Conservation (phyloP, 228 moss, liverwort and hornwort genomes). For the Sphagnum magellanicum region DNA sequence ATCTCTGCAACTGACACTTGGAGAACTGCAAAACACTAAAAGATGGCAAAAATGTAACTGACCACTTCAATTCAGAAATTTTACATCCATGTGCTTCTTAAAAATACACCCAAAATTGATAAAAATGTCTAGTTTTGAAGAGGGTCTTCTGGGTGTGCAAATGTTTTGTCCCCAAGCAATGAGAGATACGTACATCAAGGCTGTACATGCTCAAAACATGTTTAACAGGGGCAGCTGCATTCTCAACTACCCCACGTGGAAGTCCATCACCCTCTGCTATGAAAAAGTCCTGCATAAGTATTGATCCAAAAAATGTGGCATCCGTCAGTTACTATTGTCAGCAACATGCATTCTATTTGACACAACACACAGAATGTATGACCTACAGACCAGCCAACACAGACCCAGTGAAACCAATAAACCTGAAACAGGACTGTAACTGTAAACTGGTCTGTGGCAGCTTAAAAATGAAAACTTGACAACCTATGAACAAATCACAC, state of each 20-base stretch:
- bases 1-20: no score
- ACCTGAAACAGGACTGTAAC: not conserved
- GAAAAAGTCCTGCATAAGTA: slow-evolving; percentile 70
- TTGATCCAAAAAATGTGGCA: not conserved
- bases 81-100: no score
- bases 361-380: no score
- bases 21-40: no score
- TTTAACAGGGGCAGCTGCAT: slow-evolving; percentile 66
- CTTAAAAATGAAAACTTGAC: not conserved
- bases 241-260: slow-evolving; percentile 82
- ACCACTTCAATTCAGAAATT: no score
- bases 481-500: no score
- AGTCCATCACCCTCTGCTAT: slow-evolving; percentile 96
- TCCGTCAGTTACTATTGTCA: not conserved
- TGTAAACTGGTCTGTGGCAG: not conserved
- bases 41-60: no score
- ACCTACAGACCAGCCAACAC: not conserved
- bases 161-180: no score
- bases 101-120: no score
- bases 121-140: no score
- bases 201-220: slow-evolving; percentile 83
- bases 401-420: not conserved
- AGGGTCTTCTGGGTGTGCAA: no score
- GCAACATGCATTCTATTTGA: no score
- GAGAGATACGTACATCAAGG: slow-evolving; percentile 54